phyloP scores from a whole-genome alignment of 495 filamentous ascomycete species.

The Amniculicola lignicola region DNA sequence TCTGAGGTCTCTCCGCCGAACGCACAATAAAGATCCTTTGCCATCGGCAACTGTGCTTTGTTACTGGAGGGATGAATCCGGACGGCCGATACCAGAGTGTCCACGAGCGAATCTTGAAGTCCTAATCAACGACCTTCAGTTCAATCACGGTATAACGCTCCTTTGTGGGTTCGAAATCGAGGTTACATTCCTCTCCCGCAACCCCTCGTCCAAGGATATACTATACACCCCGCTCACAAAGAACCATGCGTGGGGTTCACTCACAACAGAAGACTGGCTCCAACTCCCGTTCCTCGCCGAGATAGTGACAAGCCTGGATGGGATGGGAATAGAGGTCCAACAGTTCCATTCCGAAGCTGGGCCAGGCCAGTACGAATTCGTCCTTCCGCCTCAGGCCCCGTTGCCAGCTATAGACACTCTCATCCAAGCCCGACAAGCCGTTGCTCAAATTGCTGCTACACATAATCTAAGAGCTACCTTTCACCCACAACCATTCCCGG shows the following conservation, averaged over 20 bases:
- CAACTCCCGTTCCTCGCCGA: slow-evolving; percentile 61
- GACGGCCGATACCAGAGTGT: slow-evolving; percentile 51
- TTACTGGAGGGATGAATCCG: slow-evolving; percentile 59
- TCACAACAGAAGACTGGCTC: slow-evolving; percentile 53
- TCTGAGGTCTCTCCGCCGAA: slow-evolving; percentile 35
- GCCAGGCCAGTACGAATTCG: slow-evolving; percentile 77
- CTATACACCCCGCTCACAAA: slow-evolving; percentile 36
- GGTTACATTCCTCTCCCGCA: slow-evolving; percentile 61
- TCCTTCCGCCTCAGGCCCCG: slow-evolving; percentile 62
- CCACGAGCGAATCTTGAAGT: slow-evolving; percentile 45
- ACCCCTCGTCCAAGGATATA: slow-evolving; percentile 32
- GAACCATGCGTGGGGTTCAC: slow-evolving; percentile 63
- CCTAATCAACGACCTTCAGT: slow-evolving; percentile 31
- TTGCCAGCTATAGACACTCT: slow-evolving; percentile 70
- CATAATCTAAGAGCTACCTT: slow-evolving; percentile 70
- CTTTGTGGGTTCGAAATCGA: slow-evolving; percentile 81
- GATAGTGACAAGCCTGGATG: slow-evolving; percentile 55
- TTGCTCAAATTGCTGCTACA: slow-evolving; percentile 55
- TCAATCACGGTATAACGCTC: slow-evolving; percentile 49
- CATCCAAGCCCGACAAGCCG: slow-evolving; percentile 66
- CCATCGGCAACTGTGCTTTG: slow-evolving; percentile 40
- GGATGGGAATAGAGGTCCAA: slow-evolving; percentile 63
- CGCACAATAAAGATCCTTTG: slow-evolving; percentile 31
- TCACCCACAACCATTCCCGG: slow-evolving; percentile 66
- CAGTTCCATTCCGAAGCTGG: slow-evolving; percentile 77